These are phyloP conservation scores for Citrus unshiu DNA, from an alignment of 345 rosid genomes.

Conservation along the genomic window DNA sequence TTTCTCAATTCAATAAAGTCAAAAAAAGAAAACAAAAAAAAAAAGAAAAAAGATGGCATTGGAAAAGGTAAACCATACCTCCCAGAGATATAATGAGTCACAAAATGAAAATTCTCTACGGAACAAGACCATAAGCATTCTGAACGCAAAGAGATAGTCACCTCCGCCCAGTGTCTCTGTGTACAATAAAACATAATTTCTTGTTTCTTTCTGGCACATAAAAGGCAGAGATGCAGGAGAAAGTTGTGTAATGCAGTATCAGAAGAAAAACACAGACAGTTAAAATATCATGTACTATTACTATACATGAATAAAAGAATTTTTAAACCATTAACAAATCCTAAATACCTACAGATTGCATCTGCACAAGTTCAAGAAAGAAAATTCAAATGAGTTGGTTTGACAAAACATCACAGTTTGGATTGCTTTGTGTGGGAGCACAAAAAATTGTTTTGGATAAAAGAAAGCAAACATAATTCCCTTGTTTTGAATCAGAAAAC, in stretches of 20 bases:
- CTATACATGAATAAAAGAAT: not conserved
- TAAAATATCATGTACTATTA: not conserved
- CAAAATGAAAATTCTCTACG: constrained; percentile 95
- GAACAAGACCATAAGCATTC: constrained; percentile 97
- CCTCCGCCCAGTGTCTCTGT: constrained; percentile 96
- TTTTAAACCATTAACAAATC: not conserved
- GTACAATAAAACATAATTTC: constrained; percentile 5
- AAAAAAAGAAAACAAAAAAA: not conserved
- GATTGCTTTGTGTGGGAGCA: not conserved
- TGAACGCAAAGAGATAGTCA: constrained; percentile 89
- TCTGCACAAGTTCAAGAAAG: not conserved
- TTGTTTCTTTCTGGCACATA: not conserved
- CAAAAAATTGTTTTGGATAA: not conserved
- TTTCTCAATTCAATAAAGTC: not conserved
- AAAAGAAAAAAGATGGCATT: not conserved
- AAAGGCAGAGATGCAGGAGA: constrained; percentile 7
- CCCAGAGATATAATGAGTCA: constrained; percentile 97
- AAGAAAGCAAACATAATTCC: not conserved
- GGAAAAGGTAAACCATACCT: constrained; percentile 47
- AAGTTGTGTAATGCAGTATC: not conserved
- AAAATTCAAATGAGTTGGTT: not conserved
- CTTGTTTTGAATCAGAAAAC: not conserved
- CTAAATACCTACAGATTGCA: not conserved
- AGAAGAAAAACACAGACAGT: not conserved
- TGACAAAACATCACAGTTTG: not conserved